Percentiles rank a stretch among this genome's conserved stretches.
phyloP scores from a whole-genome alignment of 2,329 filamentous ascomycete species.

The Penicillium sp. region DNA sequence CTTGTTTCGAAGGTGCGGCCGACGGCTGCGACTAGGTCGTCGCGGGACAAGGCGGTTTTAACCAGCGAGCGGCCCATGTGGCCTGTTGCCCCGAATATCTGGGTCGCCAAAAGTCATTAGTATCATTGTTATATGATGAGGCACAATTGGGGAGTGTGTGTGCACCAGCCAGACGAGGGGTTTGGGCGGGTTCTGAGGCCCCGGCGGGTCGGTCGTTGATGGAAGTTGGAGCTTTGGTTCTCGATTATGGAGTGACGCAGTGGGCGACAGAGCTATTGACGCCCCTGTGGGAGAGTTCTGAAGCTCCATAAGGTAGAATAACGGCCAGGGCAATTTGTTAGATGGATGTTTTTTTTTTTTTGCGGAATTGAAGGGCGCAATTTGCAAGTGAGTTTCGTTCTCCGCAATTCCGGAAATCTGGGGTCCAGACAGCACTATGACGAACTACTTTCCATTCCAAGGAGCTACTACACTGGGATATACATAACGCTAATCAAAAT shows the following conservation, averaged over 20 bases:
- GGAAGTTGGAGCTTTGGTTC: constrained; percentile 67
- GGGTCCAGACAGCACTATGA: constrained; percentile 7
- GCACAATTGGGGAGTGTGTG: not conserved
- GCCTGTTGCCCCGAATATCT: constrained; percentile 95
- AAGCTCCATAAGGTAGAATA: constrained; percentile 28
- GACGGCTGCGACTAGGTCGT: constrained; percentile 84
- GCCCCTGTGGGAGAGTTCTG: constrained; percentile 32
- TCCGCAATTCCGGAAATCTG: constrained; percentile 34
- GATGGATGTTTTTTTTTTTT: not conserved
- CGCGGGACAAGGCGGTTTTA: constrained; percentile 77
- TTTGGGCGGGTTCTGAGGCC: constrained; percentile 69
- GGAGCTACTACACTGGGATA: constrained; percentile 4
- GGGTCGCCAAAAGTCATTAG: constrained; percentile 3
- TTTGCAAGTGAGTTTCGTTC: constrained; percentile 9
- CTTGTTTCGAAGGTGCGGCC: constrained; percentile 81
- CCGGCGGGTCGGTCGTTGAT: constrained; percentile 83
- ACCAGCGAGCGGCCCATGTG: constrained; percentile 93
- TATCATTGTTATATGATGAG: not conserved
- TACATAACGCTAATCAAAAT: constrained; percentile 14
- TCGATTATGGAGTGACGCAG: constrained; percentile 29
- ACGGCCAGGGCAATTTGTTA: not conserved
- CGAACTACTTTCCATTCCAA: not conserved
- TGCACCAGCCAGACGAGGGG: constrained; percentile 86
- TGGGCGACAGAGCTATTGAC: constrained; percentile 21
- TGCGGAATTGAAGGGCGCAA: no score